Evolutionary conservation across 2,329 filamentous ascomycete species (phyloP).

Genomic region (Sphaceloma murrayae): DNA sequence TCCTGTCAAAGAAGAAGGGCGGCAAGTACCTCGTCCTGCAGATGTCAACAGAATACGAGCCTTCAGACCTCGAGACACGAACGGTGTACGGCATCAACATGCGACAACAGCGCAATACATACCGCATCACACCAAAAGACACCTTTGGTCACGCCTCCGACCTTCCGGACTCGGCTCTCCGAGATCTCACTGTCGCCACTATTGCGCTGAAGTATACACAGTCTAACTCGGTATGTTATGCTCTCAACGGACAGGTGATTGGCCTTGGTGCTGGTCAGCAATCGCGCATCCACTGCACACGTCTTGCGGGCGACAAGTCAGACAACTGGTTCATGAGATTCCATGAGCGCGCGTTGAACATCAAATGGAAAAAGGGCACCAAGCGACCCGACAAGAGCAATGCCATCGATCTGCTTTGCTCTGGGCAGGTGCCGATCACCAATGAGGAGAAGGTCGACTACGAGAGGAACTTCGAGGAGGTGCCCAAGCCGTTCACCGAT

Average conservation of each 20-base stretch:
- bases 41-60: slow-evolving; percentile 81
- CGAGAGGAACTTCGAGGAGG: slow-evolving; percentile 81
- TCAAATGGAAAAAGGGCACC: slow-evolving; percentile 96
- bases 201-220: slow-evolving; percentile 98
- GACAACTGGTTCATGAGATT: slow-evolving; percentile 99
- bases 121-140: slow-evolving; percentile 66
- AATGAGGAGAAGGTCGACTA: slow-evolving; percentile 80
- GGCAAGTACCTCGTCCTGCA: slow-evolving; percentile 93
- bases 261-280: slow-evolving; percentile 95
- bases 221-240: slow-evolving; percentile 98
- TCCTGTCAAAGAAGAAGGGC: slow-evolving; percentile 95
- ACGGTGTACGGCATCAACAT: slow-evolving; percentile 86
- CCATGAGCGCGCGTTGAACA: slow-evolving; percentile 74
- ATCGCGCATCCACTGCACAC: slow-evolving; percentile 95
- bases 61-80: slow-evolving; percentile 63
- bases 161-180: slow-evolving; percentile 70
- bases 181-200: slow-evolving; percentile 88
- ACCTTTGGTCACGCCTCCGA: slow-evolving; percentile 61
- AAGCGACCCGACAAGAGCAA: slow-evolving; percentile 98
- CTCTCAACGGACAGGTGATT: slow-evolving; percentile 83
- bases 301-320: slow-evolving; percentile 92
- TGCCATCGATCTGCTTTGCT: slow-evolving; percentile 90
- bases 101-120: slow-evolving; percentile 86
- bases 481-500: slow-evolving; percentile 69
- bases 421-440: slow-evolving; percentile 73